A percentile compares a stretch with the other conserved stretches of the same genome.
Conservation (phyloP, 2,329 filamentous ascomycete species). For the Graphilbum sp. region DNA sequence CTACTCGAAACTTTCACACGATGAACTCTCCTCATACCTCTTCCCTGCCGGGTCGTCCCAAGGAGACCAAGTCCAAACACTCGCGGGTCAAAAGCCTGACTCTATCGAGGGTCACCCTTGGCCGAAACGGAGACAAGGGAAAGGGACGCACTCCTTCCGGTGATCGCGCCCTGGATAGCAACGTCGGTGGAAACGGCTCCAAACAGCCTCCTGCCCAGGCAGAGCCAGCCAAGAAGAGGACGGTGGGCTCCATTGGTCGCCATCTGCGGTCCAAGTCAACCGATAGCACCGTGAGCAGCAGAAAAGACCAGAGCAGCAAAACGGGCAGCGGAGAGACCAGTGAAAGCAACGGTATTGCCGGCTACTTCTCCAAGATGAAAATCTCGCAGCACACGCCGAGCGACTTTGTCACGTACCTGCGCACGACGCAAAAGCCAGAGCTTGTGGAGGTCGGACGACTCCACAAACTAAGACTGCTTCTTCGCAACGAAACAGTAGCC, state of each 20-base stretch:
- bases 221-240: conserved; percentile 55
- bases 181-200: background rate
- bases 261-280: conserved; percentile 57
- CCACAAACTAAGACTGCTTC: conserved; percentile 75
- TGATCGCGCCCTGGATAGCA: background rate
- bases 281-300: conserved; percentile 49
- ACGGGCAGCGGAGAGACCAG: conserved; percentile 11
- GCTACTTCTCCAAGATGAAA: conserved; percentile 47
- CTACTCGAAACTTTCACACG: no score
- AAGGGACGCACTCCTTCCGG: no score
- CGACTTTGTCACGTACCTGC: conserved; percentile 76
- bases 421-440: conserved; percentile 65
- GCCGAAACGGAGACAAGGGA: conserved; percentile 7
- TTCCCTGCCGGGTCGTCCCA: conserved; percentile 18
- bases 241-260: conserved; percentile 42
- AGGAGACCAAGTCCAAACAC: conserved; percentile 33
- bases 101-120: conserved; percentile 39
- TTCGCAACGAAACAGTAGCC: conserved; percentile 86
- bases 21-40: background rate
- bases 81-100: conserved; percentile 66
- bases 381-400: conserved; percentile 57
- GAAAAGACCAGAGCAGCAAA: conserved; percentile 24
- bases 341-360: conserved; percentile 22
- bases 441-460: conserved; percentile 84
- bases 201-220: conserved; percentile 49